phyloP scores from a whole-genome alignment of 345 rosid species.

The Cardamine resedifolia region DNA sequence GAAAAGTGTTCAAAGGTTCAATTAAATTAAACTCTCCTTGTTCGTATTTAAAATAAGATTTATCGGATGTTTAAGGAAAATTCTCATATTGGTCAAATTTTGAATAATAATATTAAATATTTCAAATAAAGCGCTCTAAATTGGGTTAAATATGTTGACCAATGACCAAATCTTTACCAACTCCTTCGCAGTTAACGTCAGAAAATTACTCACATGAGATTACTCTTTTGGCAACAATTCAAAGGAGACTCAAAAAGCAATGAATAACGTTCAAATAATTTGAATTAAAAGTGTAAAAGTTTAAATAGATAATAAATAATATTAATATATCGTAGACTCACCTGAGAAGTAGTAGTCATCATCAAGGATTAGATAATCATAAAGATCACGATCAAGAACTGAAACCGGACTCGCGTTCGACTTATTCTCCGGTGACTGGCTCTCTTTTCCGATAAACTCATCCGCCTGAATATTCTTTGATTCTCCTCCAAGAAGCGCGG shows the following conservation, averaged over 20 bases:
- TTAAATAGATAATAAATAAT: not conserved
- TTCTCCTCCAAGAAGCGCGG: conserved; percentile 30
- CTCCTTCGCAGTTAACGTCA: not conserved
- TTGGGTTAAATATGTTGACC: conserved; percentile 12
- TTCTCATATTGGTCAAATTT: not conserved
- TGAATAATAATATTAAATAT: not conserved
- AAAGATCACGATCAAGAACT: conserved; percentile 50
- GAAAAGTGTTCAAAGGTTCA: conserved; percentile 18
- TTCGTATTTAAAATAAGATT: not conserved
- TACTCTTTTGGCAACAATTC: not conserved
- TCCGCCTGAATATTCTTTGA: conserved; percentile 10
- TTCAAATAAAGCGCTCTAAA: not conserved
- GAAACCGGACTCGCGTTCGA: conserved; percentile 57
- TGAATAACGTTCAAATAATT: not conserved
- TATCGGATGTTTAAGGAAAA: not conserved
- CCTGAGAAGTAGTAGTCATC: conserved; percentile 47
- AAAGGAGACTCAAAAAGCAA: not conserved
- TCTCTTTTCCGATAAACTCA: conserved; percentile 25
- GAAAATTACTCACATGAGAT: not conserved
- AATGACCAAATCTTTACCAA: not conserved
- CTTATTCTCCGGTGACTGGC: conserved; percentile 30
- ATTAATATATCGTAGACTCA: conserved; percentile 28
- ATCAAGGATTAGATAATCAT: conserved; percentile 41
- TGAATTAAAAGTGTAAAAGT: not conserved
- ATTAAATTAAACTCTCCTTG: no score